Conservation (phyloP, 78 protist species). For the Anaeramoeba ignava region DNA sequence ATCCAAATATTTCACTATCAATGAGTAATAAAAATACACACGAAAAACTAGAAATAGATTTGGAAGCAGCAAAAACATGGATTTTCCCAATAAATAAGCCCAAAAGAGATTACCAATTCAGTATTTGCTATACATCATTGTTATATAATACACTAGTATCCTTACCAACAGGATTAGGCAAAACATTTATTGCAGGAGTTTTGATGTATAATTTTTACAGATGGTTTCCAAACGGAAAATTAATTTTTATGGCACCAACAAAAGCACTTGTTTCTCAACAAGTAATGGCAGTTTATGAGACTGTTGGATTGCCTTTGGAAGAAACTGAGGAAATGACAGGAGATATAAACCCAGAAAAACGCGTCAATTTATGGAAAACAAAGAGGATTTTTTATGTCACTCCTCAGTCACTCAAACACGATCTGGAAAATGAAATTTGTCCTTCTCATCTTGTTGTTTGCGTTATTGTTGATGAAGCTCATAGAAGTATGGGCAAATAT, state of each 20-base stretch:
- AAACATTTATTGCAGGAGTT: constrained; percentile 89
- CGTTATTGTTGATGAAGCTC: constrained; percentile 75
- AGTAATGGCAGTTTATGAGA: constrained; percentile 42
- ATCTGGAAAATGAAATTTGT: not conserved
- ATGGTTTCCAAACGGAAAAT: constrained; percentile 80
- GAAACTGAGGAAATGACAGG: too few species aligned
- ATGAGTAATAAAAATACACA: too few species aligned
- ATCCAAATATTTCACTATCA: too few species aligned
- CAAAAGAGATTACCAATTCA: constrained; percentile 1
- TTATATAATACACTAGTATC: constrained; percentile 51
- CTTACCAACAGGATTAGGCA: constrained; percentile 91
- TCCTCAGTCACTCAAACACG: constrained; percentile 49
- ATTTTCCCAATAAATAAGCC: too few species aligned
- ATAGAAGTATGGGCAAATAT: constrained; percentile 53
- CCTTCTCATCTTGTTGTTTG: constrained; percentile 11
- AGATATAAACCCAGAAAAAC: too few species aligned
- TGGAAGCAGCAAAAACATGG: too few species aligned
- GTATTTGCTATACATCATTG: not conserved
- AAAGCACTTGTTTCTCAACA: constrained; percentile 82
- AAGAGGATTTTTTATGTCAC: constrained; percentile 70
- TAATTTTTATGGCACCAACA: constrained; percentile 90
- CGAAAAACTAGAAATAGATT: too few species aligned
- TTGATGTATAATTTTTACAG: constrained; percentile 69
- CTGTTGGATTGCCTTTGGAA: constrained; percentile 38
- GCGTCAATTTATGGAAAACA: constrained; percentile 43